phyloP scores from a whole-genome alignment of 805 yeast genomes.

The Pichia ethanolica region DNA sequence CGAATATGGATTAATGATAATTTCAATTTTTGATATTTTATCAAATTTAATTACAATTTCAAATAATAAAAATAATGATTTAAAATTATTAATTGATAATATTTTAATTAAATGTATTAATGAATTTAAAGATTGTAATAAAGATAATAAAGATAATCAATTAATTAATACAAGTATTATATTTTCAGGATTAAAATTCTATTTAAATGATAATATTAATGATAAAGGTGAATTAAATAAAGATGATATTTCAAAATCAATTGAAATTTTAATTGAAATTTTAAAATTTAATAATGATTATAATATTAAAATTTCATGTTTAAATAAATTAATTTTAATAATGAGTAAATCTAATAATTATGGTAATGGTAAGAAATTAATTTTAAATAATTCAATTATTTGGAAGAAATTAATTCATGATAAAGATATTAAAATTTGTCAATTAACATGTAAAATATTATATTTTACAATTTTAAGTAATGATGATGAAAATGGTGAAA shows the following conservation, averaged over 20 bases:
- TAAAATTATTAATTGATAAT: neutral
- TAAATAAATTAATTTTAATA: neutral
- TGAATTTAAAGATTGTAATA: neutral
- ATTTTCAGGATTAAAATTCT: conserved; percentile 1
- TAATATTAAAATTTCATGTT: neutral
- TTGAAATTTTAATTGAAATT: neutral
- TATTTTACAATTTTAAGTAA: neutral
- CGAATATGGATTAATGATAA: neutral
- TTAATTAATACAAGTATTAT: neutral
- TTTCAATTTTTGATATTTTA: neutral
- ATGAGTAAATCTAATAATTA: neutral
- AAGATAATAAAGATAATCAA: neutral
- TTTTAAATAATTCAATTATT: neutral
- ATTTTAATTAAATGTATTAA: neutral
- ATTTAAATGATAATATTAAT: neutral
- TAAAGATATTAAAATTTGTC: conserved; percentile 5
- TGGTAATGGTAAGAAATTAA: neutral
- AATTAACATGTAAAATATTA: neutral
- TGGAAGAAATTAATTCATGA: conserved; percentile 9
- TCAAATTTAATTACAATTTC: neutral
- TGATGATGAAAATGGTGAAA: neutral
- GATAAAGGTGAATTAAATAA: neutral
- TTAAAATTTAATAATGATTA: conserved; percentile 1
- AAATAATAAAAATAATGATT: neutral
- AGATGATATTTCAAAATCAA: neutral